Base-by-base conservation (phyloP, 164 flowering plant species). In the Chimonanthus salicifolius region DNA sequence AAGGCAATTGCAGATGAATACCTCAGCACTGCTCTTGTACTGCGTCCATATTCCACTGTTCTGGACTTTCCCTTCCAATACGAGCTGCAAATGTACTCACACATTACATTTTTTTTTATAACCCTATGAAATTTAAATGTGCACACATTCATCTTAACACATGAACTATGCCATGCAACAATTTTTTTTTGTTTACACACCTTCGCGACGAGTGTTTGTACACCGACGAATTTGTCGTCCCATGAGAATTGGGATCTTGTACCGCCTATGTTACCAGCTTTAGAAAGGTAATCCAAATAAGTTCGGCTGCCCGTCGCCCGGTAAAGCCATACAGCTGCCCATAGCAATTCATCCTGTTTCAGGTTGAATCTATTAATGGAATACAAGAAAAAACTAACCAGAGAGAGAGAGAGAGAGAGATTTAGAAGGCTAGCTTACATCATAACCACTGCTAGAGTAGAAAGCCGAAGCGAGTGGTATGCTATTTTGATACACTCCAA, bases 311-410 rank as follows among this genome's bases (percentile, higher is more conserved):
- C n/a, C 4, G 88, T 87, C 1, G 88, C 88, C 8, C 83, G 81
- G 47, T 80, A 50, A 47, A 89, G 86, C 90, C 90, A 89, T 64
- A 85, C 83, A 9, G 89, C 89, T 18, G 97, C 92, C 99, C 99
- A 94, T 10, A 94, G 78, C 80, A 94, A 81, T 78, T 94, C 99
- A 74, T 94, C 99, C 99, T 94, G 72, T 51, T 73, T 62, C 43
- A 3, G 64, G 6, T 49, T 49, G 7, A 49, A 5, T 9, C 51
- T 5, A 49, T 49, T 49, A 49, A 11, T 51, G 15, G 15, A 51
- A 15, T 3, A 8, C 15, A 9, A 9, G 58, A 51, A 15, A 3
- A 51, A 51, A 16, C 13, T 51, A 7, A 11, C 9, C 11, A 54
- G 7, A 7, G 60, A 11, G 74, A 50, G 58, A 15, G 21, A 20